Evolutionary conservation across 768 basidiomycete species (phyloP).

Genomic region (Botryobasidium botryosum): DNA sequence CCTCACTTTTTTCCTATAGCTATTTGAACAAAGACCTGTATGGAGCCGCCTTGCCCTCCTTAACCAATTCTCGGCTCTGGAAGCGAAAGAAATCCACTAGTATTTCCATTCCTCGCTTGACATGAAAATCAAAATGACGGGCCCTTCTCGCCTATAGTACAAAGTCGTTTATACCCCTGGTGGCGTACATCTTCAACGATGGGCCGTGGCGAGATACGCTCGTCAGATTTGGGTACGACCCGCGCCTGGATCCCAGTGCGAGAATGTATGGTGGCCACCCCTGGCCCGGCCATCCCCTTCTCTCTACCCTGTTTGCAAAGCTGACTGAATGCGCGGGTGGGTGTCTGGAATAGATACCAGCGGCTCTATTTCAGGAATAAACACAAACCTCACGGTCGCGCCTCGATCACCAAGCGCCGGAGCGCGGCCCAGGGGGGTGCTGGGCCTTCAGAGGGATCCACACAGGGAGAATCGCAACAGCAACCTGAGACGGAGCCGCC

Average conservation of each 20-base stretch:
- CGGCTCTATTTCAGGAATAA: constrained; percentile 80
- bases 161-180: constrained; percentile 61
- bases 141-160: constrained; percentile 34
- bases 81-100: constrained; percentile 63
- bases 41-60: constrained; percentile 82
- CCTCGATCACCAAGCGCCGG: constrained; percentile 56
- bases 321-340: too few relatives aligned
- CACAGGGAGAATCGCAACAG: too few relatives aligned
- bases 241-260: constrained; percentile 51
- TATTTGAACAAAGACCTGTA: constrained; percentile 58
- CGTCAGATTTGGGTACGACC: constrained; percentile 79
- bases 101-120: constrained; percentile 20
- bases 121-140: background rate
- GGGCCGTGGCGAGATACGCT: constrained; percentile 90
- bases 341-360: constrained; percentile 48
- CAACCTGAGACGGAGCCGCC: too few relatives aligned
- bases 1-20: constrained; percentile 31
- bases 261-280: constrained; percentile 55
- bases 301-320: too few relatives aligned
- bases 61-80: constrained; percentile 55
- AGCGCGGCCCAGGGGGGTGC: too few relatives aligned
- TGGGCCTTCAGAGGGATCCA: too few relatives aligned
- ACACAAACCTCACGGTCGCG: constrained; percentile 60
- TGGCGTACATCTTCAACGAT: constrained; percentile 80
- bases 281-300: too few relatives aligned